Conservation (phyloP, 768 basidiomycete species). For the Sarcomyxa edulis region DNA sequence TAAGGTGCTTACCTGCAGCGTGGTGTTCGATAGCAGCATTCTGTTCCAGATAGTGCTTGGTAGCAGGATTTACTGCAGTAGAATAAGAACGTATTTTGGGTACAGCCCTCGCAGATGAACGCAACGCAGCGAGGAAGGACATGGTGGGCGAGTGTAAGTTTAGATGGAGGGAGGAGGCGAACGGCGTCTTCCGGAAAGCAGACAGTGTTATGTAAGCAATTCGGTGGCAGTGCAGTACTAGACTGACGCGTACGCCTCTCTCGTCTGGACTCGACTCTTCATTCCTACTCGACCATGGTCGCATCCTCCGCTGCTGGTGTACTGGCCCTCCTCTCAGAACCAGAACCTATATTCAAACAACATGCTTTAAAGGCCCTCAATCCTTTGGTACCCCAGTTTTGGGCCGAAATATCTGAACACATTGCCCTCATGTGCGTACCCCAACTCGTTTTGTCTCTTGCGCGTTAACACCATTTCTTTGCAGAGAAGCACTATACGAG, state of each 20-base stretch:
- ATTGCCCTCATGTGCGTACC: constrained; percentile 82
- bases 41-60: too few species aligned
- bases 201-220: constrained; percentile 17
- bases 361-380: constrained; percentile 86
- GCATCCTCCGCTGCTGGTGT: constrained; percentile 83
- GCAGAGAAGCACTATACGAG: constrained; percentile 89
- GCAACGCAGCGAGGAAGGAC: constrained; percentile 46
- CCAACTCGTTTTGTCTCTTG: too few species aligned
- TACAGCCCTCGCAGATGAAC: constrained; percentile 34
- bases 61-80: constrained; percentile 35
- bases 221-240: constrained; percentile 21
- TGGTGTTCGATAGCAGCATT: constrained; percentile 60
- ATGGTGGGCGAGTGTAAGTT: constrained; percentile 31
- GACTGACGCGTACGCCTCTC: constrained; percentile 12
- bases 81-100: constrained; percentile 26
- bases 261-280: constrained; percentile 10
- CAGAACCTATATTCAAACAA: constrained; percentile 80
- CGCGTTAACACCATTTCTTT: constrained; percentile 8
- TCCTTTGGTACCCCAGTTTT: constrained; percentile 86
- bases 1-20: constrained; percentile 45
- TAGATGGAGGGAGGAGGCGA: constrained; percentile 10
- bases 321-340: constrained; percentile 87
- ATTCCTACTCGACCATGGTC: constrained; percentile 45
- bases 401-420: constrained; percentile 98
- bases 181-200: constrained; percentile 22